Base-by-base conservation (phyloP, 495 filamentous ascomycete genomes). In the Tuber melanosporum region DNA sequence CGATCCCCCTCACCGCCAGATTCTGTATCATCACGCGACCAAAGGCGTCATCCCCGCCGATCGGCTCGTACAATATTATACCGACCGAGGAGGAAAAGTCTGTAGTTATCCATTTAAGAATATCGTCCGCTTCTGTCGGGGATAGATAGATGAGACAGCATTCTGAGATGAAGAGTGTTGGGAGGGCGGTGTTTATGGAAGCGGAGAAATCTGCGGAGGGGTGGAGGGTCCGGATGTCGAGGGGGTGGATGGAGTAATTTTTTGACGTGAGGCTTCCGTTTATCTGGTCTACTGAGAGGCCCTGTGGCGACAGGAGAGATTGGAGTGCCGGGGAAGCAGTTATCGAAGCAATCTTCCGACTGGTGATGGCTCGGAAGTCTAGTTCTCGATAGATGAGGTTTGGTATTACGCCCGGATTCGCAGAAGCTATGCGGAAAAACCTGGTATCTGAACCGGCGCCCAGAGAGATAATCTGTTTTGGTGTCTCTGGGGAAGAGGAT, bases 371-470 rank as follows among this genome's bases (percentile, higher is more conserved):
- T 0, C 92, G 87, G 84, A 98, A 99, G 85, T 98, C 95, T 77
- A 99, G 86, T 84, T 99, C 95, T 83, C 98, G 94, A 84, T 98
- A 99, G 74, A 90, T 81, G 44, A 98, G 83, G 69, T 86, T 83
- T 26, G 75, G 75, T 17, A 62, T 76, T 45, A 71, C 72, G 79
- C 74, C 45, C 78, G 84, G 82, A 47, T 83, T 74, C 43, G 82
- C 72, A 10, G 77, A 77, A 47, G 90, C 85, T 66, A 94, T 86
- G 39, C 93, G 91, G 77, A 97, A 92, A 80, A 89, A 90, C 32
- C 95, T 89, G 12, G 95, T 99, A 81, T 99, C 95, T 10, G 95
- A 94, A 26, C 95, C 95, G 39, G 95, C 95, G 70, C 96, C 95
- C 2, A 99, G 89, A 3, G 94, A 98, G 74, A 98, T 89, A 73